A percentile compares a stretch with the other conserved stretches of the same genome.
phyloP scores from a whole-genome alignment of 169 alveolate genomes.

The Fabrea salina region DNA sequence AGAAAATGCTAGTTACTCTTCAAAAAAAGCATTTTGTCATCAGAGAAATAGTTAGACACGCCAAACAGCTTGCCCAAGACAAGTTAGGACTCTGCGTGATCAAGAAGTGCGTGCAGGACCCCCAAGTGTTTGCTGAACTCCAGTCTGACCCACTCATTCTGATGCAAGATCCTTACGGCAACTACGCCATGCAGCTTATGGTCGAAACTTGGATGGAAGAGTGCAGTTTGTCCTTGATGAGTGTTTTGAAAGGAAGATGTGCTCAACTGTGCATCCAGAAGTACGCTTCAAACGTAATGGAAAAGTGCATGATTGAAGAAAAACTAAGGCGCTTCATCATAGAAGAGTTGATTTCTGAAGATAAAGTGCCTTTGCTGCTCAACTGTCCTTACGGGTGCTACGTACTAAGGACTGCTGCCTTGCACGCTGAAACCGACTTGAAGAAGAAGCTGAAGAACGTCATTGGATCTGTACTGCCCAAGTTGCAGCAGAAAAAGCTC shows the following conservation, averaged over 20 bases:
- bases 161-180: conserved; percentile 79
- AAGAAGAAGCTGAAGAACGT: neutral
- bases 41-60: conserved; percentile 7
- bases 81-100: conserved; percentile 71
- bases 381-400: conserved; percentile 24
- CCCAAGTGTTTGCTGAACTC: conserved; percentile 23
- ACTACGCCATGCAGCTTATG: conserved; percentile 70
- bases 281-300: conserved; percentile 79
- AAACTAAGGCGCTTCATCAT: neutral
- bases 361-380: neutral
- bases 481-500: conserved; percentile 13
- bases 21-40: neutral
- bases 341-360: neutral
- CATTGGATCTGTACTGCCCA: neutral
- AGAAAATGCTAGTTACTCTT: conserved; percentile 18
- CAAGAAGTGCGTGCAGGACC: conserved; percentile 47
- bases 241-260: conserved; percentile 40
- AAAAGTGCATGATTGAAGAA: conserved; percentile 45
- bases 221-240: conserved; percentile 34
- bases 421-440: neutral
- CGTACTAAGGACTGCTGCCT: conserved; percentile 22
- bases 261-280: conserved; percentile 65
- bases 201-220: conserved; percentile 57
- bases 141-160: conserved; percentile 51
- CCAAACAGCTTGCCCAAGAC: neutral